These are phyloP conservation scores for Coniochaeta hoffmannii DNA, from an alignment of 2,329 filamentous ascomycete genomes.

Conservation along the genomic window DNA sequence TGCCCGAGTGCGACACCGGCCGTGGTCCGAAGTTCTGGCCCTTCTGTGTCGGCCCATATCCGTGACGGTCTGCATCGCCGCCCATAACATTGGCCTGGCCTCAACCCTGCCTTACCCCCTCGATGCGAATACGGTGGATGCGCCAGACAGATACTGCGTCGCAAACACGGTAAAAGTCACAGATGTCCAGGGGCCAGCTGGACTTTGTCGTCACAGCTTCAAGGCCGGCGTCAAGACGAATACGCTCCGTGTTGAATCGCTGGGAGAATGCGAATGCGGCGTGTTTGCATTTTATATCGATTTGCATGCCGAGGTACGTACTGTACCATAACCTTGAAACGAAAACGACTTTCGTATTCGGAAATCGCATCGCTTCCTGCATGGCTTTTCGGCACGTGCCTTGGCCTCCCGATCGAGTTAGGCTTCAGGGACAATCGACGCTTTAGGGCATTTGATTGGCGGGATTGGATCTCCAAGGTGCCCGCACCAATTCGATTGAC, in stretches of 20 bases:
- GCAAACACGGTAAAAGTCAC: too few species aligned
- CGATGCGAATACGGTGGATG: too few species aligned
- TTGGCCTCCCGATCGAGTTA: neutral
- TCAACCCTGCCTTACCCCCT: too few species aligned
- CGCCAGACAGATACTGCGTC: too few species aligned
- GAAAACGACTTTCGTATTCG: neutral
- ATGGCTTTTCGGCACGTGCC: neutral
- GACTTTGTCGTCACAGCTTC: neutral
- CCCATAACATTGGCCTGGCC: too few species aligned
- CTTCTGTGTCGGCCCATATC: too few species aligned
- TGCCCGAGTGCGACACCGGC: too few species aligned
- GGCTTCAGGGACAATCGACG: neutral
- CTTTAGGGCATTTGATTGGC: neutral
- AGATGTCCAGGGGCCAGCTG: too few species aligned
- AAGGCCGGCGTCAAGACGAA: neutral
- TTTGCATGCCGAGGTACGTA: neutral
- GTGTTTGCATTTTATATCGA: too few species aligned
- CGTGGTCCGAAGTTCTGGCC: too few species aligned
- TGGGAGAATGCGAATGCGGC: too few species aligned
- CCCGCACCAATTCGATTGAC: neutral
- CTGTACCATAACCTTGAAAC: neutral
- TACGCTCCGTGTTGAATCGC: neutral
- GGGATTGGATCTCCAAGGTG: neutral
- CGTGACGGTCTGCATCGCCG: too few species aligned
- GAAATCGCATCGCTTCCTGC: neutral